Percentiles rank a stretch among this genome's conserved stretches.
phyloP scores from a whole-genome alignment of 352 stramenopile genomes.

The Phytophthora podocarpi region DNA sequence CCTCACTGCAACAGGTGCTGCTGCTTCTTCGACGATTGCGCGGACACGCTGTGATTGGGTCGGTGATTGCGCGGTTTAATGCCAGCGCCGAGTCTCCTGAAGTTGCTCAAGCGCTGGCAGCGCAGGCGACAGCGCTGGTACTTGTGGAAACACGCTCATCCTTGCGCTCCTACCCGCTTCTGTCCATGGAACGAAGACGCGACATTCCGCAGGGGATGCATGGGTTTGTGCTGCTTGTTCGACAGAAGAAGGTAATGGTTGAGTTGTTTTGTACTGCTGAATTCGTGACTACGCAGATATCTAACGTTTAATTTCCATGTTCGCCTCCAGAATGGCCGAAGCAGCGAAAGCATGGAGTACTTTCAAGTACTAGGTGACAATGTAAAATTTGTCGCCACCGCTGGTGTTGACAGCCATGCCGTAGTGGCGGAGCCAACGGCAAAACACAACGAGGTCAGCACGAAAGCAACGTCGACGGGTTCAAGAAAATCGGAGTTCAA shows the following conservation, averaged over 20 bases:
- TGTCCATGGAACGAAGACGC: conserved; percentile 63
- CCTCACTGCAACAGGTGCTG: conserved; percentile 47
- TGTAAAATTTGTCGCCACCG: conserved; percentile 32
- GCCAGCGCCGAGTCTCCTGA: conserved; percentile 27
- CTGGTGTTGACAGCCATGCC: background rate
- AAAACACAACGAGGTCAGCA: background rate
- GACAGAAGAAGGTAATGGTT: conserved; percentile 73
- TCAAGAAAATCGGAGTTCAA: conserved; percentile 7
- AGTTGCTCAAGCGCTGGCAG: conserved; percentile 33
- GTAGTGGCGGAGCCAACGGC: background rate
- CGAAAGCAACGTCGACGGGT: background rate
- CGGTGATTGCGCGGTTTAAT: conserved; percentile 56
- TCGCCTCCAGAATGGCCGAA: conserved; percentile 59
- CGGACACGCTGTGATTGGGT: conserved; percentile 38
- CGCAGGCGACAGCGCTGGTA: conserved; percentile 52
- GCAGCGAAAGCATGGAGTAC: conserved; percentile 70
- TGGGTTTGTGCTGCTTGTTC: conserved; percentile 59
- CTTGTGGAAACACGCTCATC: conserved; percentile 65
- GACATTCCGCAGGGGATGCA: conserved; percentile 67
- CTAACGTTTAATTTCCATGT: conserved; percentile 16
- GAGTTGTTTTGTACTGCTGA: too few relatives aligned
- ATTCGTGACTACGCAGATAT: too few relatives aligned
- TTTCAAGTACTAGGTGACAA: conserved; percentile 44
- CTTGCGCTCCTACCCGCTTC: conserved; percentile 55
- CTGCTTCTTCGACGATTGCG: conserved; percentile 48